Evolutionary conservation across 192 early-diverging fungal species (phyloP).

Genomic region (Coemansia biformis): DNA sequence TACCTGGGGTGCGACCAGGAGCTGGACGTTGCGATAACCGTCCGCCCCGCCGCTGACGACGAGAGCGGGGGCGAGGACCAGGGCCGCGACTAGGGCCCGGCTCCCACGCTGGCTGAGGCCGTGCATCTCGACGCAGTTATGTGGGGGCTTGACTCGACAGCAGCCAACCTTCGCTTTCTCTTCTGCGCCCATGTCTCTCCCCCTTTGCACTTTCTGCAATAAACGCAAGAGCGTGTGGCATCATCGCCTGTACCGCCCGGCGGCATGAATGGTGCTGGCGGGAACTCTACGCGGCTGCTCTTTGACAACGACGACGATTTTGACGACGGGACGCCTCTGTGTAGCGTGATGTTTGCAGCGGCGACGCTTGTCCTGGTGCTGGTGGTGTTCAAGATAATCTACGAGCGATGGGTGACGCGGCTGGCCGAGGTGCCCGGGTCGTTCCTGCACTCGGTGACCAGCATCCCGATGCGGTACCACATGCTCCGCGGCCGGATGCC

Average conservation of each 20-base stretch:
- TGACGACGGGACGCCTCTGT: conserved; percentile 18
- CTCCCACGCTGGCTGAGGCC: too few relatives aligned
- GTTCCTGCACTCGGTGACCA: conserved; percentile 24
- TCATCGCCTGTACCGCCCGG: background rate
- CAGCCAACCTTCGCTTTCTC: too few relatives aligned
- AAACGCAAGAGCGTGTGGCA: too few relatives aligned
- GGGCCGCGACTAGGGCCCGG: too few relatives aligned
- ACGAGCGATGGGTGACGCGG: conserved; percentile 48
- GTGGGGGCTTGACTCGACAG: too few relatives aligned
- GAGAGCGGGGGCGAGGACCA: conserved; percentile 52
- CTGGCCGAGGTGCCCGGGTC: conserved; percentile 24
- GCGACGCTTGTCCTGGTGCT: conserved; percentile 17
- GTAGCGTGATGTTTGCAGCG: conserved; percentile 31
- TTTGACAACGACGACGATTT: conserved; percentile 45
- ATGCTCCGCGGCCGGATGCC: conserved; percentile 44
- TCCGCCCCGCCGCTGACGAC: conserved; percentile 31
- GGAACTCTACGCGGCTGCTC: conserved; percentile 38
- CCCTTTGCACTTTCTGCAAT: too few relatives aligned
- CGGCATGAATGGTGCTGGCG: conserved; percentile 46
- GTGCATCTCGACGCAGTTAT: too few relatives aligned
- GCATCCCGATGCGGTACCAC: conserved; percentile 43
- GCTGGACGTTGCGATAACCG: conserved; percentile 64
- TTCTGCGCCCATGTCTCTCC: too few relatives aligned
- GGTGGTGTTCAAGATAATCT: conserved; percentile 35
- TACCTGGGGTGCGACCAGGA: conserved; percentile 97